Base-by-base conservation (phyloP, 2,329 filamentous ascomycete species). In the Daldinia sp. region DNA sequence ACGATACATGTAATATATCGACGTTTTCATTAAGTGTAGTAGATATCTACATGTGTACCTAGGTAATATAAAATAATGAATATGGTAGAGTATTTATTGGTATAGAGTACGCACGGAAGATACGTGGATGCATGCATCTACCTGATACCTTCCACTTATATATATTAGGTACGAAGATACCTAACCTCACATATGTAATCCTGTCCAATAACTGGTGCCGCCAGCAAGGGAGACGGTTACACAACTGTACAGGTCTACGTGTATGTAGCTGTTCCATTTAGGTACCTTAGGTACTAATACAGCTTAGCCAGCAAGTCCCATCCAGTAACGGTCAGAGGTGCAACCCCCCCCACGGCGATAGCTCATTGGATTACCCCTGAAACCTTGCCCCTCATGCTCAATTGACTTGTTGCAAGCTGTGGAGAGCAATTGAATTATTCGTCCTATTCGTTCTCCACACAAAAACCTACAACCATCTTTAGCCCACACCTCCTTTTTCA, bases 401-500 rank as follows among this genome's bases (percentile, higher is more conserved):
- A 65, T 62, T 66, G 50, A 60, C 46, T 50, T 33, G 48, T n/a
- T 53, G 13, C 26, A 70, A 70, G 7, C 48, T 64, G 57, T 51
- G 41, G 54, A 53, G 33, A 56, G 33, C 53, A 50, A 65, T 56
- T 60, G 58, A 56, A 58, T 65, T 60, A 59, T 65, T 48, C 57
- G n/a, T 55, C 13, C 30, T 23, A 20, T 54, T 54, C 51, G 30
- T 65, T 50, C 69, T 64, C 69, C 69, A 72, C 69, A 71, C 69
- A 69, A 69, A 71, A 71, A 65, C 55, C 64, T 62, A 66, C 59
- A 60, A 68, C 67, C 60, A 60, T 66, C 54, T 57, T 51, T 28
- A 68, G 73, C 71, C 62, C 74, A 75, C 74, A 76, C 74, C 74
- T 75, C 75, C 74, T 75, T 76, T 75, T 74, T 68, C 54, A 51